phyloP scores from a whole-genome alignment of 495 filamentous ascomycete species.

The Hypoxylon subgilvum region DNA sequence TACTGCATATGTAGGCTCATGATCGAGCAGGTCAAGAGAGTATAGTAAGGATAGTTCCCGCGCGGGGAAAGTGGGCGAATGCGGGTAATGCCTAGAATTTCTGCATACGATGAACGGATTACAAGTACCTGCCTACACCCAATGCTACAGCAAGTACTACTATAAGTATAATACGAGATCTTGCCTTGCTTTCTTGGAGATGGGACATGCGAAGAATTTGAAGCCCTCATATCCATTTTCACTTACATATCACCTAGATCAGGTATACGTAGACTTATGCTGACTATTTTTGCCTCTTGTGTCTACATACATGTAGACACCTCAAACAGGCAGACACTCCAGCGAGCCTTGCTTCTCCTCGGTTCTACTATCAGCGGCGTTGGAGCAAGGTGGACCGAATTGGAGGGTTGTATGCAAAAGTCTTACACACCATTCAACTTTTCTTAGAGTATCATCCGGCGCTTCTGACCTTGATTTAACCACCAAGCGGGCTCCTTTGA shows the following conservation, averaged over 20 bases:
- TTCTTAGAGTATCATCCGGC: conserved; percentile 34
- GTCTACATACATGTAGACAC: too few relatives aligned
- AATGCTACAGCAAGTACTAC: too few relatives aligned
- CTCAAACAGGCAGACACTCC: too few relatives aligned
- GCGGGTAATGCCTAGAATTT: conserved; percentile 29
- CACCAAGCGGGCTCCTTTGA: conserved; percentile 3
- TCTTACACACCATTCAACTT: conserved; percentile 32
- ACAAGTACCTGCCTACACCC: conserved; percentile 17
- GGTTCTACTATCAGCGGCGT: conserved; percentile 18
- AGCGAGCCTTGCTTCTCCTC: conserved; percentile 14
- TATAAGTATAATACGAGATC: too few relatives aligned
- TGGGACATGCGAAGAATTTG: not conserved
- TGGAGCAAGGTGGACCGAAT: conserved; percentile 14
- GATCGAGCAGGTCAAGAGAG: not conserved
- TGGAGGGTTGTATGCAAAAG: conserved; percentile 20
- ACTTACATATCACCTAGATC: too few relatives aligned
- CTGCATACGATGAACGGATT: conserved; percentile 11
- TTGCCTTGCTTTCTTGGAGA: not conserved
- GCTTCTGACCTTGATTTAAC: conserved; percentile 34
- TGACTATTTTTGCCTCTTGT: not conserved
- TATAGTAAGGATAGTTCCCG: conserved; percentile 23
- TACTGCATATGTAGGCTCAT: conserved; percentile 16
- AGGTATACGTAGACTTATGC: not conserved
- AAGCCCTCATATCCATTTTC: not conserved
- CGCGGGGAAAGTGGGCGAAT: conserved; percentile 37